Percentiles rank a stretch among this genome's conserved stretches.
Conservation (phyloP, 306 rosid genomes). For the Psophocarpus tetragonolobus region DNA sequence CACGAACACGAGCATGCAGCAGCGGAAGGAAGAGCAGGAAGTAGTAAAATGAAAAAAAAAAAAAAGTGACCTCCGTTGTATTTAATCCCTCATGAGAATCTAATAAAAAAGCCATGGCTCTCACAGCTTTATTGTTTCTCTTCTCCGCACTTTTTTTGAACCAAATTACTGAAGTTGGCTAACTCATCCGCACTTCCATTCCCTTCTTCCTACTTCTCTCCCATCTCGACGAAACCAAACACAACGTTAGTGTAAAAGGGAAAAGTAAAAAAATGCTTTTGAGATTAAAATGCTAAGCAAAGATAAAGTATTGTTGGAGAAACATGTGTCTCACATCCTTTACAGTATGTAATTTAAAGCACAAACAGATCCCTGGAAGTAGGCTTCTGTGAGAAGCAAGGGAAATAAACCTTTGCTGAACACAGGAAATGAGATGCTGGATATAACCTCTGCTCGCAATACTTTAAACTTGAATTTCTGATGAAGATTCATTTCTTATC, state of each 20-base stretch:
- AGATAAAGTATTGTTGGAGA: slow-evolving; percentile 12
- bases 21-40: too few relatives aligned
- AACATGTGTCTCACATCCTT: slow-evolving; percentile 24
- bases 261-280: not conserved
- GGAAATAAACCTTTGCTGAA: slow-evolving; percentile 18
- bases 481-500: slow-evolving; percentile 3
- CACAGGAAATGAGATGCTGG: slow-evolving; percentile 23
- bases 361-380: not conserved
- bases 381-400: slow-evolving; percentile 4
- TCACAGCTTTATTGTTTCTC: too few relatives aligned
- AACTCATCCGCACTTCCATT: too few relatives aligned
- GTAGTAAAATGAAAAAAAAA: too few relatives aligned
- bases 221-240: too few relatives aligned
- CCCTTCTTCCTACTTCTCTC: too few relatives aligned
- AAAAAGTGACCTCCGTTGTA: too few relatives aligned
- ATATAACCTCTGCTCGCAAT: slow-evolving; percentile 15
- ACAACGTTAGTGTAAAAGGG: not conserved
- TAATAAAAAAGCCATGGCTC: too few relatives aligned
- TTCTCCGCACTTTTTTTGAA: too few relatives aligned
- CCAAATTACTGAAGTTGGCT: too few relatives aligned
- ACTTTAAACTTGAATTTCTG: slow-evolving; percentile 7
- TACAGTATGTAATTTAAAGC: slow-evolving; percentile 28
- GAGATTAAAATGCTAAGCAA: slow-evolving; percentile 1
- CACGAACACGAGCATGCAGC: too few relatives aligned
- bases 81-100: too few relatives aligned